Conservation (phyloP, 148 eudicot species). For the Rheum nobile region DNA sequence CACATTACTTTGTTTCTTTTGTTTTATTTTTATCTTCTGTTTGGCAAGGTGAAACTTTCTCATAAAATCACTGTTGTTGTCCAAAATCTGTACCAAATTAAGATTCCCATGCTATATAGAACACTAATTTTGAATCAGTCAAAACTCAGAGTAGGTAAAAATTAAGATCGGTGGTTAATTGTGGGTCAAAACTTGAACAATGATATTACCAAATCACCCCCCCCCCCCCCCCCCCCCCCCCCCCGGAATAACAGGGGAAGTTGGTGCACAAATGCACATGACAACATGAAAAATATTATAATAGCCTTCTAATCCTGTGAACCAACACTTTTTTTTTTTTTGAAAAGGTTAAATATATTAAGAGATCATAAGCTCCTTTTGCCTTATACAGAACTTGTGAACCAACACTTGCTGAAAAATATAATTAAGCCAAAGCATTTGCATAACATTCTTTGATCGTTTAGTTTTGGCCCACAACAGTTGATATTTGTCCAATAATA, state of each 20-base stretch:
- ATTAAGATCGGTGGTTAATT: not conserved
- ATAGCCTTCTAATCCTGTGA: not conserved
- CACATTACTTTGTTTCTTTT: too few relatives aligned
- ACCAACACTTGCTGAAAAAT: not conserved
- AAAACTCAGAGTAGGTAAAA: not conserved
- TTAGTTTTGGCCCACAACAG: not conserved
- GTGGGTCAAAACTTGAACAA: not conserved
- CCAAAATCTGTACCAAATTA: not conserved
- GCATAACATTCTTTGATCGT: not conserved
- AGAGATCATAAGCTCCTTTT: too few relatives aligned
- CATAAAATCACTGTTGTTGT: not conserved
- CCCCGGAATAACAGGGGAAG: not conserved
- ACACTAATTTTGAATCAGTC: constrained; percentile 1
- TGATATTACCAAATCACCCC: not conserved
- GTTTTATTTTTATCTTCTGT: not conserved
- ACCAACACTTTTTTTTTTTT: not conserved
- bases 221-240: not conserved
- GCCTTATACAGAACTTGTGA: too few relatives aligned
- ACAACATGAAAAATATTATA: not conserved
- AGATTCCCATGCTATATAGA: not conserved
- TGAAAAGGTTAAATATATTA: too few relatives aligned
- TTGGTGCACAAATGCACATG: constrained; percentile 1
- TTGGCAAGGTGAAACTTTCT: not conserved
- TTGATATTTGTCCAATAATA: not conserved
- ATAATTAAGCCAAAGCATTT: not conserved